Base-by-base conservation (phyloP, 73 alveolate genomes). In the Paramecium sexaurelia region DNA sequence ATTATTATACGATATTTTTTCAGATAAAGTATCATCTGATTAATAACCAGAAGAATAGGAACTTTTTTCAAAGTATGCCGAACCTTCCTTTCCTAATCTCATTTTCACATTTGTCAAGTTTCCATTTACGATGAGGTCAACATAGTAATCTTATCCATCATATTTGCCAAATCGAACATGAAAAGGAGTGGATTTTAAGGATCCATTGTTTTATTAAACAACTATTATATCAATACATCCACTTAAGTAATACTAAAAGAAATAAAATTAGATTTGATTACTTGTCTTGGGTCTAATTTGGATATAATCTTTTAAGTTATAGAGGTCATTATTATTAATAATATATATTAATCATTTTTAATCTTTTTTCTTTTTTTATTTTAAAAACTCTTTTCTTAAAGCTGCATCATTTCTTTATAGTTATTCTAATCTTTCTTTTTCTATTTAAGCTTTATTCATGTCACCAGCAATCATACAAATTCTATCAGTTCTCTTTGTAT, bases 201-300 rank as follows among this genome's bases (percentile, higher is more conserved):
- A 87, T 26, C 99, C 99, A 84, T 95, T 97, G 5, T 96, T 97
- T 84, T 97, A 95, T 83, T 96, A 92, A 35, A 98, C 92, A 2
- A 95, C 99, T 37, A 98, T 93, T 9, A 97, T 95, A 93, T 98
- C 99, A 92, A 97, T 96, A 85, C 99, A 94, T 36, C 99, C 99
- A 86, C 93, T 86, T 37, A 57, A 40, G 66, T 55, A 61, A 39
- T 56, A 51, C 87, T 86, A 32, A 24, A 66, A 29, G 0, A 20
- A 7, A 10, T n/a, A 39, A 29, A 43, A 66, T 51, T 2, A 61
- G 83, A 89, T 91, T 0, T 3, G 5, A 19, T 66, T 66, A 66
- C 83, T 32, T 66, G 26, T 66, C 83, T 26, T 11, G 45, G 83
- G n/a, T 66, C 83, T 5, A 66, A 66, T 13, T 66, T 66, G 20